Base-by-base conservation (phyloP, 192 early-diverging fungal genomes). In the Linnemannia elongata region DNA sequence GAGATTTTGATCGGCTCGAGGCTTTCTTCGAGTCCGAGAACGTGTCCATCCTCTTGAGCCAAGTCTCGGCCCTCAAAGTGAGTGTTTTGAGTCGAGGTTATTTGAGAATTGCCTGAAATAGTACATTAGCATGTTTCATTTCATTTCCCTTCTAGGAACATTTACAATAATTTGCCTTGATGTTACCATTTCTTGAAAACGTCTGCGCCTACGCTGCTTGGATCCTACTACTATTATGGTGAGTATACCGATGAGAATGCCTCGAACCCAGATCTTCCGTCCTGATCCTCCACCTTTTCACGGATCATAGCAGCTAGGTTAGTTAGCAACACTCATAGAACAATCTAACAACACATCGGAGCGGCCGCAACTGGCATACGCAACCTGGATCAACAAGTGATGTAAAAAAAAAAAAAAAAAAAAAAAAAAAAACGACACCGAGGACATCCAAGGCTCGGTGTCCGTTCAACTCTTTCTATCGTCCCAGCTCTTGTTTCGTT, bases 1-100 rank as follows among this genome's bases (percentile, higher is more conserved):
- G 47, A n/a, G 9, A 55, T 33, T 15, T 74, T 47, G 73, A 74
- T 55, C 73, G 54, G 30, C 17, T 74, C 49, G 54, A 74, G 49
- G 73, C 73, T 9, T 74, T 74, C 35, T 74, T 74, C 73, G 73
- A 74, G 47, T 74, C 73, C 49, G 73, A 74, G 73, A 74, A 45
- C 18, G 30, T 74, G 47, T 74, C 54, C n/a, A 74, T 74, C n/a
- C n/a, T n/a, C n/a, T n/a, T n/a, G n/a, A n/a, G n/a, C n/a, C n/a
- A n/a, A n/a, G n/a, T n/a, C n/a, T n/a, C n/a, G n/a, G n/a, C n/a
- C n/a, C n/a, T 74, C 47, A 74, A 74, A 74, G 73, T 74, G 54
- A 30, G 73, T 74, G 49, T 39, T 54, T 55, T 49, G 49, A 33
- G 36, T 24, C 22, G 72, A 73, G 2, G 42, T 73, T 41, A 22